Evolutionary conservation across 2,329 filamentous ascomycete species (phyloP).

Genomic region (Aspergillus tamarii): DNA sequence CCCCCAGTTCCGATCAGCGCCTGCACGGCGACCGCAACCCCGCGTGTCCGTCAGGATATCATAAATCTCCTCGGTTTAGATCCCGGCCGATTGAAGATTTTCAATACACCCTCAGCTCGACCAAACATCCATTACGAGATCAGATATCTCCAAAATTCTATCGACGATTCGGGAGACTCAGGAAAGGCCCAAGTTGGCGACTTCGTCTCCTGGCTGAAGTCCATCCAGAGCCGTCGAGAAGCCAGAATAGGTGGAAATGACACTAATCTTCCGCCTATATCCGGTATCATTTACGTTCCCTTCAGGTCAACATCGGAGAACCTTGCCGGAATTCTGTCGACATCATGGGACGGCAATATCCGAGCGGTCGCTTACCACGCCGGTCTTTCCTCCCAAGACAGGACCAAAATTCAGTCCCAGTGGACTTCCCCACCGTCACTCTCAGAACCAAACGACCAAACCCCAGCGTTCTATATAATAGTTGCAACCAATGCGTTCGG

Average conservation of each 20-base stretch:
- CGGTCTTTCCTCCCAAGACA: constrained; percentile 74
- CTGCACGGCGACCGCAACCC: constrained; percentile 87
- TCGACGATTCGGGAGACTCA: constrained; percentile 32
- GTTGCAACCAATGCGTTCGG: constrained; percentile 95
- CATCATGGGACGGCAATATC: constrained; percentile 34
- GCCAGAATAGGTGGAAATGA: constrained; percentile 46
- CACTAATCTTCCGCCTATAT: constrained; percentile 40
- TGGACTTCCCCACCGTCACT: constrained; percentile 37
- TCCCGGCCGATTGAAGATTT: constrained; percentile 66
- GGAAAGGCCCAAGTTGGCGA: constrained; percentile 72
- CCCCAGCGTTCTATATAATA: constrained; percentile 80
- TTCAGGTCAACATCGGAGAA: constrained; percentile 44
- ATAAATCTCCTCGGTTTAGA: constrained; percentile 73
- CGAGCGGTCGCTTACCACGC: constrained; percentile 52
- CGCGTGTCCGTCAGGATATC: constrained; percentile 79
- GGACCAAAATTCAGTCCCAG: constrained; percentile 56
- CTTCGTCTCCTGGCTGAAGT: constrained; percentile 75
- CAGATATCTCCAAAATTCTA: constrained; percentile 56
- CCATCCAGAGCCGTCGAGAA: constrained; percentile 71
- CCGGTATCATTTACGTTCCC: constrained; percentile 53
- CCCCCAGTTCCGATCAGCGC: constrained; percentile 89
- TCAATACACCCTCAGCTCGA: constrained; percentile 80
- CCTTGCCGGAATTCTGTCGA: constrained; percentile 42
- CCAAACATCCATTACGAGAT: constrained; percentile 91
- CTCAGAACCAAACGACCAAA: constrained; percentile 10